Conservation (phyloP, 768 basidiomycete genomes). For the Hygrocybe coccinea region DNA sequence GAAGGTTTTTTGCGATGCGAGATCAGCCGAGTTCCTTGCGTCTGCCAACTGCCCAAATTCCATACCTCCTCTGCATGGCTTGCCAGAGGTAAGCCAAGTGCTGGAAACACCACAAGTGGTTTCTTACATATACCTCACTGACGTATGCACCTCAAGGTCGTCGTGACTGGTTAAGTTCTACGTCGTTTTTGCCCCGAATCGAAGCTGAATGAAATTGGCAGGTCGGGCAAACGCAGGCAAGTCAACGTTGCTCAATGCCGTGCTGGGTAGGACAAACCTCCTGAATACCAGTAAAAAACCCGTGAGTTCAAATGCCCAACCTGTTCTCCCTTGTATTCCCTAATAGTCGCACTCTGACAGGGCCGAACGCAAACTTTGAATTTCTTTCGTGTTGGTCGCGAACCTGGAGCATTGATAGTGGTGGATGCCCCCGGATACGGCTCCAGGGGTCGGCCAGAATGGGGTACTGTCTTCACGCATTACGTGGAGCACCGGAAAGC, state of each 20-base stretch:
- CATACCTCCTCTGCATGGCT: slow-evolving; percentile 38
- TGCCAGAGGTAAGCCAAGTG: slow-evolving; percentile 38
- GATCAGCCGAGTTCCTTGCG: slow-evolving; percentile 36
- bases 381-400: slow-evolving; percentile 63
- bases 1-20: slow-evolving; percentile 25
- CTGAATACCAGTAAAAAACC: slow-evolving; percentile 66
- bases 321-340: neutral
- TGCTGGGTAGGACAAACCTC: slow-evolving; percentile 53
- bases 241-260: slow-evolving; percentile 66
- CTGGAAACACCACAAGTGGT: neutral
- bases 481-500: slow-evolving; percentile 58
- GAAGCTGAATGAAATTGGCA: slow-evolving; percentile 19
- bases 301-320: slow-evolving; percentile 28
- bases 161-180: slow-evolving; percentile 38
- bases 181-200: neutral
- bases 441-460: slow-evolving; percentile 63
- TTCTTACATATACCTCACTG: slow-evolving; percentile 1
- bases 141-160: slow-evolving; percentile 30
- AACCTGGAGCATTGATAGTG: slow-evolving; percentile 55
- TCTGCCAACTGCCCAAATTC: slow-evolving; percentile 34
- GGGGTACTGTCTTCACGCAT: slow-evolving; percentile 65
- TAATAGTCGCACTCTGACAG: slow-evolving; percentile 33
- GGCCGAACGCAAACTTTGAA: slow-evolving; percentile 70
- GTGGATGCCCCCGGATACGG: slow-evolving; percentile 86
- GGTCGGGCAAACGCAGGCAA: slow-evolving; percentile 80